Base-by-base conservation (phyloP, 2,329 filamentous ascomycete genomes). In the Epicoccum sorghinum region DNA sequence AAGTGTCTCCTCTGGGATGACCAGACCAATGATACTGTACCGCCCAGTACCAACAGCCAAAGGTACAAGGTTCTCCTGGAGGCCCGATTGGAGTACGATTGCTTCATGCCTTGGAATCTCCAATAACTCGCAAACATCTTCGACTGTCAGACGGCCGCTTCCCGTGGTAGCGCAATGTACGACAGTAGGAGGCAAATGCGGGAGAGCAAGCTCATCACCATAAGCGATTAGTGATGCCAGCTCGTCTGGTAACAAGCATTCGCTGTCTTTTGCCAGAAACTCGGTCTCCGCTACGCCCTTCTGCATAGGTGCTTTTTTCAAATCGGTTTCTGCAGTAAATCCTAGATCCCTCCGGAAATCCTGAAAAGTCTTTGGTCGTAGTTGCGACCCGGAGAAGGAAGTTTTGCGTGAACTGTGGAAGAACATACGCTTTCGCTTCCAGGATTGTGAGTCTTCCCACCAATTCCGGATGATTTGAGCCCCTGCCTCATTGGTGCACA, bases 21-120 rank as follows among this genome's bases (percentile, higher is more conserved):
- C 80, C 0, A 91, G 75, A 0, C 87, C 90, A 47, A 96, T 82
- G 60, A 96, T 90, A 68, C 88, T 93, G 69, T 86, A 90, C 41
- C 86, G 79, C 2, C 89, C 89, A 2, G 80, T 81, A 29, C 80
- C 78, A 1, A 75, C 68, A 12, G 76, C 73, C 42, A 79, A 67
- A 1, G 77, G 78, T 4, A 69, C 57, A 8, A 75, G 67, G 12
- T 75, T 70, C 4, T 64, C 53, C 14, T 77, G 80, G 48, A 72
- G 66, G 24, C 76, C 77, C 35, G 82, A 85, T 60, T 84, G 77
- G 3, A 81, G 67, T 13, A 81, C 62, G 14, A 80, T 69, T 0
- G 75, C 71, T 52, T 80, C 73, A n/a, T 60, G 60, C 6, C 64
- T 60, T 10, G 67, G 59, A 5, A 72, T 58, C 3, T 72, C 60